These are phyloP conservation scores for Dryas drummondii DNA, from an alignment of 306 rosid genomes.

Conservation along the genomic window DNA sequence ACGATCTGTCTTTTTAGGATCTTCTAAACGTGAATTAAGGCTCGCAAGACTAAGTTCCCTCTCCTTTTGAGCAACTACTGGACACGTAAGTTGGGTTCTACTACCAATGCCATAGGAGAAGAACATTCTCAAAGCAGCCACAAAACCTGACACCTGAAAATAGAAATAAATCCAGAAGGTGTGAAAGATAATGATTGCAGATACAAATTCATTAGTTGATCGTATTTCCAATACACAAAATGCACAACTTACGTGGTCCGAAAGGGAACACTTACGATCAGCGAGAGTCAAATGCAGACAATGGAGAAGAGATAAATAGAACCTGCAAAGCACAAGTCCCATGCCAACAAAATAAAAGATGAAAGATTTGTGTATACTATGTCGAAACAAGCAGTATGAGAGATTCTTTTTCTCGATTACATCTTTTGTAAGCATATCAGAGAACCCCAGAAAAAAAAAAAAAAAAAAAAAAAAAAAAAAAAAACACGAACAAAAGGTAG, in stretches of 20 bases:
- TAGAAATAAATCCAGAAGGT: slow-evolving; percentile 15
- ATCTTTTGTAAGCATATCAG: slow-evolving; percentile 15
- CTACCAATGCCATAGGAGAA: slow-evolving; percentile 67
- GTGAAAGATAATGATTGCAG: slow-evolving; percentile 20
- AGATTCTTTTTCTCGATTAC: slow-evolving; percentile 3
- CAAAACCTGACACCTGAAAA: slow-evolving; percentile 82
- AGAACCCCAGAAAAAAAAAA: neutral
- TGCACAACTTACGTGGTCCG: slow-evolving; percentile 76
- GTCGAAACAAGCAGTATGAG: neutral
- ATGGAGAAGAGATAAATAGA: slow-evolving; percentile 66
- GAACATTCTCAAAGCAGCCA: slow-evolving; percentile 68
- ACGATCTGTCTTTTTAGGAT: slow-evolving; percentile 40
- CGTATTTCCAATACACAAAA: slow-evolving; percentile 6
- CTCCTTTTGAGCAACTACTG: slow-evolving; percentile 37
- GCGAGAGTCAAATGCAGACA: slow-evolving; percentile 74
- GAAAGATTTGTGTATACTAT: neutral
- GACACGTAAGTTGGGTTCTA: slow-evolving; percentile 35
- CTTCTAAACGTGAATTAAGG: slow-evolving; percentile 40
- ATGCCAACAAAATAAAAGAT: slow-evolving; percentile 22
- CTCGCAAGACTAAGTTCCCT: slow-evolving; percentile 32
- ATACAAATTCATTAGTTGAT: slow-evolving; percentile 13
- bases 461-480: neutral
- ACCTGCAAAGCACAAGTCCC: slow-evolving; percentile 56
- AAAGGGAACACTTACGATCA: slow-evolving; percentile 65
- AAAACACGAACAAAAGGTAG: too few species aligned